Percentiles rank a stretch among this genome's conserved stretches.
Conservation (phyloP, 2,329 filamentous ascomycete genomes). For the Pyrenophora tritici-repentis region DNA sequence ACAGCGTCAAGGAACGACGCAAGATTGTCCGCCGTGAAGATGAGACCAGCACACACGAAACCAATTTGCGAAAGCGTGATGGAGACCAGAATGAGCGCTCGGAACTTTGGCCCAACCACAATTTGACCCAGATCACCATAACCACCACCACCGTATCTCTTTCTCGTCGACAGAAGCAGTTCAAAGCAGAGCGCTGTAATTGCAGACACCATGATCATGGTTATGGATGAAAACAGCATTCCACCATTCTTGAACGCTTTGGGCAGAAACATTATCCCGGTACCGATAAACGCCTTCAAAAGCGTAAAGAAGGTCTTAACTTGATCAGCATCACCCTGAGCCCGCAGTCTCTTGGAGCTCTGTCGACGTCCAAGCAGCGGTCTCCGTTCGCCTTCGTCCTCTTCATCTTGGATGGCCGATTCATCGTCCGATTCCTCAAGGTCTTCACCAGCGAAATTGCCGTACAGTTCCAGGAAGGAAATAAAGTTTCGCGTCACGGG, state of each 20-base stretch:
- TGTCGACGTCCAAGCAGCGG: slow-evolving; percentile 65
- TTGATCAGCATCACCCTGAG: slow-evolving; percentile 67
- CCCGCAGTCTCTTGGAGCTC: slow-evolving; percentile 54
- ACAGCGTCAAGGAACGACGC: slow-evolving; percentile 70
- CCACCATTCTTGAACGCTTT: slow-evolving; percentile 81
- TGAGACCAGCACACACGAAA: slow-evolving; percentile 77
- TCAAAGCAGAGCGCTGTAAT: slow-evolving; percentile 74
- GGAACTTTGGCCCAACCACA: slow-evolving; percentile 60
- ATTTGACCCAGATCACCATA: slow-evolving; percentile 76
- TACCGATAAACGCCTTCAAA: slow-evolving; percentile 78
- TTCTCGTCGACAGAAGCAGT: slow-evolving; percentile 70
- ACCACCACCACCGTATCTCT: slow-evolving; percentile 68
- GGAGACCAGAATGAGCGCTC: slow-evolving; percentile 69
- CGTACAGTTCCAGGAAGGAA: slow-evolving; percentile 76
- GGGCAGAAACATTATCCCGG: slow-evolving; percentile 80
- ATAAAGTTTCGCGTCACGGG: slow-evolving; percentile 73
- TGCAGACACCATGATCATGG: slow-evolving; percentile 67
- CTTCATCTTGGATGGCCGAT: slow-evolving; percentile 57
- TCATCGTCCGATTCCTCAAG: slow-evolving; percentile 63
- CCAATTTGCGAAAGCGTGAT: slow-evolving; percentile 77
- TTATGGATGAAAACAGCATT: slow-evolving; percentile 73
- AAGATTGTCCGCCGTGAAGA: slow-evolving; percentile 78
- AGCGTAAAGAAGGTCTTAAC: slow-evolving; percentile 78
- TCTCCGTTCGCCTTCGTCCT: slow-evolving; percentile 61
- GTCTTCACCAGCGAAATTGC: slow-evolving; percentile 77